Evolutionary conservation across 2,329 filamentous ascomycete species (phyloP), one percentile per base, ranked within the genome.

Genomic region (Pseudogymnoascus sp.): DNA sequence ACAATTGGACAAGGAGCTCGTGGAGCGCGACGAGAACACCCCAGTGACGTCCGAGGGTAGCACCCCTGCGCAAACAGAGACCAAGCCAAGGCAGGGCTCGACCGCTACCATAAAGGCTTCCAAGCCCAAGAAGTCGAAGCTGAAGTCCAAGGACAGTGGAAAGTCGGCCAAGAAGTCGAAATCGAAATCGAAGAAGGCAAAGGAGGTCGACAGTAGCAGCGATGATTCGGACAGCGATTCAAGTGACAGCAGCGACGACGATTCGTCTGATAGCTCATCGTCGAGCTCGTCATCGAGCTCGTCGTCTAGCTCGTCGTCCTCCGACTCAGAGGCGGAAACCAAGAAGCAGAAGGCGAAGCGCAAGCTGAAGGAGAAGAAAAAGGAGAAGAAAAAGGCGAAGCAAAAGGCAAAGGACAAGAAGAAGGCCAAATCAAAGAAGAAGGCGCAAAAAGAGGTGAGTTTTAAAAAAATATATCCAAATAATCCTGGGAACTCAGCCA

Each of bases 381-480:
- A 74, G 59, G 66, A 69, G 19, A 69, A 68, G 61, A 67, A 62
- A 59, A 75, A 72, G 65, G 68, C 68, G 8, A 74, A 72, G 59
- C 66, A 69, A 61, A 68, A 65, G 58, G 61, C 65, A 12, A 68
- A 68, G 59, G 67, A 68, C 6, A 71, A 71, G 64, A 66, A 66
- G 57, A 76, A 75, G 63, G 63, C 67, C 3, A 76, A 74, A 67
- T 73, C 71, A 39, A 77, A 74, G 67, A 67, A 70, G 41, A 74
- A 72, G 61, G 65, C 71, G 6, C 71, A 67, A 58, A 70, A 72
- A 67, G 64, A 62, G 70, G 71, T 23, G 65, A 63, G 26, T 30
- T 45, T 2, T 30, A 35, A 37, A 5, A 37, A 5, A 45, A 48
- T 21, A 3, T 12, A 38, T 35, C 60, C 60, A 60, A 60, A 38